phyloP scores from a whole-genome alignment of 176 grass and related monocot species.

The Juncus effusus region DNA sequence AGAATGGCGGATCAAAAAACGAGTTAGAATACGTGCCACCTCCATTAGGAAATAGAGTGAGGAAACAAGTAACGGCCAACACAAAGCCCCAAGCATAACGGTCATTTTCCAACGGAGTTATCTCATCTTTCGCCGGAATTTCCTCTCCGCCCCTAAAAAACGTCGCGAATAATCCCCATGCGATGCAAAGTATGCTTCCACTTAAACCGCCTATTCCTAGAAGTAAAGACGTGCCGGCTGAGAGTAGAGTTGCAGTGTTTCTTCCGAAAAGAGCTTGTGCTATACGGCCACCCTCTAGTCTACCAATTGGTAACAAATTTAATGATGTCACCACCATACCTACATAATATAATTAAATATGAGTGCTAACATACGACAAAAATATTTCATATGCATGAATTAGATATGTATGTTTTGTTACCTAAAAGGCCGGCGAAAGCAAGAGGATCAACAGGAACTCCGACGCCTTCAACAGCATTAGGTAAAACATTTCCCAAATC shows the following conservation, averaged over 20 bases:
- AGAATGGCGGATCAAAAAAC: slow-evolving; percentile 69
- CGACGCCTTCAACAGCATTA: slow-evolving; percentile 91
- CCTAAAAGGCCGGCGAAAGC: slow-evolving; percentile 92
- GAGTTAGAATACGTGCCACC: slow-evolving; percentile 80
- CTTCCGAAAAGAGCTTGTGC: slow-evolving; percentile 79
- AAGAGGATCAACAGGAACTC: slow-evolving; percentile 91
- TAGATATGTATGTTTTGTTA: slow-evolving; percentile 1
- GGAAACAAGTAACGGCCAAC: slow-evolving; percentile 67
- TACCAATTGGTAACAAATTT: slow-evolving; percentile 77
- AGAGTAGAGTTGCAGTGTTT: slow-evolving; percentile 57
- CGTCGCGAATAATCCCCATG: slow-evolving; percentile 86
- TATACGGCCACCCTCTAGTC: slow-evolving; percentile 79
- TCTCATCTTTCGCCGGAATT: slow-evolving; percentile 89
- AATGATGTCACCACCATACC: slow-evolving; percentile 95
- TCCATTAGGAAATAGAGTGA: slow-evolving; percentile 88
- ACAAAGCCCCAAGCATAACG: slow-evolving; percentile 58
- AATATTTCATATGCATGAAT: not conserved
- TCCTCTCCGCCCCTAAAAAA: slow-evolving; percentile 90
- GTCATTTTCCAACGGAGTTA: slow-evolving; percentile 63
- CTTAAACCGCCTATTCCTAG: slow-evolving; percentile 55
- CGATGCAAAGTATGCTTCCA: slow-evolving; percentile 89
- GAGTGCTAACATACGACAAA: not conserved
- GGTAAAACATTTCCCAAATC: slow-evolving; percentile 99
- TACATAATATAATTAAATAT: not conserved
- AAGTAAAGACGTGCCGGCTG: slow-evolving; percentile 59